Conservation (phyloP, 2,329 filamentous ascomycete genomes). For the Diaporthe helianthi region DNA sequence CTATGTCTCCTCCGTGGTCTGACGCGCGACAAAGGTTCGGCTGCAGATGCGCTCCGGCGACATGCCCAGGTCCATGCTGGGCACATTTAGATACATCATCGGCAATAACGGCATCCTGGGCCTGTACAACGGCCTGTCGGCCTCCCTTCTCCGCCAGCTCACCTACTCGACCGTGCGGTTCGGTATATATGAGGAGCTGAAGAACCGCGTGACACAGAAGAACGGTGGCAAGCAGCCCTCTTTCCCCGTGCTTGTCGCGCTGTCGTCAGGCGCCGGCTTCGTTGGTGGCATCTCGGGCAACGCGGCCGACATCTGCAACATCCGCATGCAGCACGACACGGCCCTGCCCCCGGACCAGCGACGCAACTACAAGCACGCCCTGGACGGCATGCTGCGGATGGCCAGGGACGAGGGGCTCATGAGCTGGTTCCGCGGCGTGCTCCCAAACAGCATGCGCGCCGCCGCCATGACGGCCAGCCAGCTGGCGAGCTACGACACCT, state of each 20-base stretch:
- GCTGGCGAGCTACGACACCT: conserved; percentile 83
- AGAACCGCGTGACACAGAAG: conserved; percentile 65
- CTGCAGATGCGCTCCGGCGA: conserved; percentile 83
- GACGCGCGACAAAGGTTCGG: conserved; percentile 66
- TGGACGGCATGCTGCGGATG: conserved; percentile 89
- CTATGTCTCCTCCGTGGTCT: not conserved
- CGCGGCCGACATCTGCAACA: conserved; percentile 94
- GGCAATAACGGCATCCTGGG: conserved; percentile 78
- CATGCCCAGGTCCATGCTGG: conserved; percentile 80
- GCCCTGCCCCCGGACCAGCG: conserved; percentile 76
- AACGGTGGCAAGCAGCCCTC: conserved; percentile 60
- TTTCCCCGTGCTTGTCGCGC: conserved; percentile 78
- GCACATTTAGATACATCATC: conserved; percentile 84
- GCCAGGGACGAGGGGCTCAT: conserved; percentile 79
- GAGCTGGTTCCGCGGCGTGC: conserved; percentile 83
- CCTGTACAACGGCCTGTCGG: conserved; percentile 90
- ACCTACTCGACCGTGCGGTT: conserved; percentile 98
- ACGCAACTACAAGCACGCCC: conserved; percentile 86
- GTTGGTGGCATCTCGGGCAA: conserved; percentile 90
- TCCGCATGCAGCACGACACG: conserved; percentile 95
- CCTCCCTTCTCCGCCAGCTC: conserved; percentile 89
- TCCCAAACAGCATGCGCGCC: conserved; percentile 81
- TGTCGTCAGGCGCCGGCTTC: conserved; percentile 85
- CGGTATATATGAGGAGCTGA: conserved; percentile 94
- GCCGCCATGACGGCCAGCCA: conserved; percentile 89